A percentile compares a stretch with the other conserved stretches of the same genome.
phyloP scores from a whole-genome alignment of 73 alveolate genomes.

The Breviolum minutum region DNA sequence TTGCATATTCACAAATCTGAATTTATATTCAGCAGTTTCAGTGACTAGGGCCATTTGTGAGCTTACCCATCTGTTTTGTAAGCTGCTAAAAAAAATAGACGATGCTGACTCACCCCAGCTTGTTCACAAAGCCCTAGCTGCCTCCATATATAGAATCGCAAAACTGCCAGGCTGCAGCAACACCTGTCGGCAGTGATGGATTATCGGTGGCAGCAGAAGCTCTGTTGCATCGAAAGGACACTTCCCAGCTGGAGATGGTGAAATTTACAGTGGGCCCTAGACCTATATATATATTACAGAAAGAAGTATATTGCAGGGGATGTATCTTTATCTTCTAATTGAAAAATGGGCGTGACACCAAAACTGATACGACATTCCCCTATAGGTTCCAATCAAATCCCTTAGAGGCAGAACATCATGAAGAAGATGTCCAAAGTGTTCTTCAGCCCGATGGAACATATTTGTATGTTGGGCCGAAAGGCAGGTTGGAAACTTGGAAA shows the following conservation, averaged over 20 bases:
- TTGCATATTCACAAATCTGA: neutral
- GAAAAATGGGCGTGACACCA: neutral
- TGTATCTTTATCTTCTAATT: too few species aligned
- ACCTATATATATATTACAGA: neutral
- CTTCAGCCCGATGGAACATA: neutral
- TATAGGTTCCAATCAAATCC: neutral
- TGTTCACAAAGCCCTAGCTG: neutral
- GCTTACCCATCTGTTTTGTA: neutral
- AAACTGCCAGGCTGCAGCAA: too few species aligned
- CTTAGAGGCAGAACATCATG: neutral
- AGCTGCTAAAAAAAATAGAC: neutral
- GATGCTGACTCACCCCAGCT: neutral
- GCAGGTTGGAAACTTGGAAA: neutral
- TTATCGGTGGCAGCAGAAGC: neutral
- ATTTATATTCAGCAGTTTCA: too few species aligned
- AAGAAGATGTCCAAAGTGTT: neutral
- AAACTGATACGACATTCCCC: neutral
- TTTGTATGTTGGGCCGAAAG: neutral
- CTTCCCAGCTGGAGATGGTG: neutral
- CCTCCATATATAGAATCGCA: too few species aligned
- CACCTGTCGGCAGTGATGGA: neutral
- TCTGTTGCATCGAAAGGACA: neutral
- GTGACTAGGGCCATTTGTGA: too few species aligned
- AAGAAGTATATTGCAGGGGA: neutral
- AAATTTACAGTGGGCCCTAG: neutral